Base-by-base conservation (phyloP, 73 alveolate genomes). In the Blepharisma japonicum region DNA sequence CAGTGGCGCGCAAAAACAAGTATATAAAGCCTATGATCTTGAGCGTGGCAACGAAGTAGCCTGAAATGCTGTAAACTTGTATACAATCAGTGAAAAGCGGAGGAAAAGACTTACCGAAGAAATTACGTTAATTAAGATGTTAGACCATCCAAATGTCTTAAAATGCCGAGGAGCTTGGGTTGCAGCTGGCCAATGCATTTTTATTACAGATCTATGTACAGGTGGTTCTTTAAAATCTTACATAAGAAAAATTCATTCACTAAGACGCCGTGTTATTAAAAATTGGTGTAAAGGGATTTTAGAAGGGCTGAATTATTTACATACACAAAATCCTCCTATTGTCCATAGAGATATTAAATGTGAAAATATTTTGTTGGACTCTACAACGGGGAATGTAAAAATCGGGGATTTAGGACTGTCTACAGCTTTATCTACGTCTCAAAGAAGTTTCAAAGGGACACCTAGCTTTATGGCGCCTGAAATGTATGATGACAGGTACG, bases 361-460 rank as follows among this genome's bases (percentile, higher is more conserved):
- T 85, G 99, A 97, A 61, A 97, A 97, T 85, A 94, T 97, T 77
- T 97, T 97, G 68, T 90, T 97, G 49, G 93, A 92, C 78, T 87
- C 96, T 53, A 87, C 90, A 61, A 91, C 92, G 49, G 97, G 97
- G 20, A 97, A 95, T 85, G 92, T 97, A 7, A 86, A 96, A 82
- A 97, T 97, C 45, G 99, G 99, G 38, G 99, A 97, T 87, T 90
- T 97, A 61, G 99, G 99, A 6, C 81, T 97, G 55, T 91, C 98
- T 14, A 89, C 97, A n/a, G 87, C 96, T 27, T 81, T 97, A 87
- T 81, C 91, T 77, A 88, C 86, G 54, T 88, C 97, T 14, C 96
- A 84, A 70, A 70, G 27, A 45, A 84, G 90, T 77, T 86, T 89
- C 53, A 68, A 87, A 49, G 98, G 98, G 18, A 92, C 98, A 20